Evolutionary conservation across 1,139 yeast genomes (phyloP).

Genomic region (Magnusiomyces sp.): DNA sequence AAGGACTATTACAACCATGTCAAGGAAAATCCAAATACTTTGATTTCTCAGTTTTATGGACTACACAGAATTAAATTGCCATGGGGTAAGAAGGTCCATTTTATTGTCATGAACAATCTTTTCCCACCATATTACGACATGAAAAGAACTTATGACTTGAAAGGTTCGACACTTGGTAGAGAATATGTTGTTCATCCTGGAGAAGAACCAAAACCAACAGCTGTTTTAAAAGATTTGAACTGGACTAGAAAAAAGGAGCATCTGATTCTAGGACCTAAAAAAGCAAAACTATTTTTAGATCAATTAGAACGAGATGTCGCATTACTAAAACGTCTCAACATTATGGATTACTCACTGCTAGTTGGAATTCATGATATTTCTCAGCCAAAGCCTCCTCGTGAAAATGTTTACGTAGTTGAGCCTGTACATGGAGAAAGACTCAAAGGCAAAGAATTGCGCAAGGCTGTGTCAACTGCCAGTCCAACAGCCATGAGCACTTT

Average conservation of each 20-base stretch:
- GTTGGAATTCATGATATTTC: slow-evolving; percentile 78
- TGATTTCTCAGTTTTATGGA: slow-evolving; percentile 91
- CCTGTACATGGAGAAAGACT: slow-evolving; percentile 25
- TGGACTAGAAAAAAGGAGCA: slow-evolving; percentile 63
- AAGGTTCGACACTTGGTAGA: slow-evolving; percentile 91
- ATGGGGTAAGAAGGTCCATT: slow-evolving; percentile 76
- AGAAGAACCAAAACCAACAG: slow-evolving; percentile 18
- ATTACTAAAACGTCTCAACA: slow-evolving; percentile 62
- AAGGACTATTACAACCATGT: slow-evolving; percentile 77
- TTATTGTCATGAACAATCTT: slow-evolving; percentile 91
- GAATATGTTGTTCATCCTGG: slow-evolving; percentile 24
- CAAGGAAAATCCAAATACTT: slow-evolving; percentile 74
- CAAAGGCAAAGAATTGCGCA: slow-evolving; percentile 31
- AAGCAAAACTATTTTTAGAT: slow-evolving; percentile 47
- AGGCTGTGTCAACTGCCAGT: slow-evolving; percentile 31
- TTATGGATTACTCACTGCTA: slow-evolving; percentile 90
- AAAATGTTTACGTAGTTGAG: slow-evolving; percentile 33
- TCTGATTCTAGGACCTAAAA: slow-evolving; percentile 66
- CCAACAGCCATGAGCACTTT: slow-evolving; percentile 32
- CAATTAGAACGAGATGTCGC: slow-evolving; percentile 73
- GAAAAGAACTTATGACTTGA: slow-evolving; percentile 79
- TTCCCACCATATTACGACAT: slow-evolving; percentile 93
- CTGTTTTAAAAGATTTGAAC: slow-evolving; percentile 72
- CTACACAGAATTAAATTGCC: slow-evolving; percentile 90
- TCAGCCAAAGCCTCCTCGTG: slow-evolving; percentile 41